These are phyloP conservation scores for Phytomonas sp. DNA, from an alignment of 208 protist genomes.

Conservation along the genomic window DNA sequence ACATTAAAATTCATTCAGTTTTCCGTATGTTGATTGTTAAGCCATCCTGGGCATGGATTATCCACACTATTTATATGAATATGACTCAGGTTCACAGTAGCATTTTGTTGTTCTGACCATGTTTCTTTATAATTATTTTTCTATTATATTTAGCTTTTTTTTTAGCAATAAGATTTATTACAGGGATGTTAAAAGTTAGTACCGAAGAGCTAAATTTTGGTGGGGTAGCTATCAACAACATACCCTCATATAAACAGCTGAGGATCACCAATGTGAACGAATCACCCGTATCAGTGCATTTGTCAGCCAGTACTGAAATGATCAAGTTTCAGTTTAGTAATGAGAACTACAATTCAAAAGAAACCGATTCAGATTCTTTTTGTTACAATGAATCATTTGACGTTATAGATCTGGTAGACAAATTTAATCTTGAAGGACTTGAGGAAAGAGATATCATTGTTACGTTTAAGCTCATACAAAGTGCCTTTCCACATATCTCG, in stretches of 20 bases:
- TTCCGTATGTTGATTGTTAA: neutral
- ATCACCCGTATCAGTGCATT: constrained; percentile 23
- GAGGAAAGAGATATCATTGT: constrained; percentile 50
- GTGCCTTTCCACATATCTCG: constrained; percentile 41
- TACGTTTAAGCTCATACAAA: constrained; percentile 41
- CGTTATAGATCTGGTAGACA: constrained; percentile 34
- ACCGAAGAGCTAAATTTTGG: constrained; percentile 38
- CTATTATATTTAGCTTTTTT: constrained; percentile 12
- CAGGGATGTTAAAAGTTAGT: constrained; percentile 35
- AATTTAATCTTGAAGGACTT: constrained; percentile 22
- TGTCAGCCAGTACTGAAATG: constrained; percentile 24
- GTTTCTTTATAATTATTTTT: constrained; percentile 9
- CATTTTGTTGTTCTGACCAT: neutral
- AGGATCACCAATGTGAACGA: constrained; percentile 31
- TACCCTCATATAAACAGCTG: constrained; percentile 40
- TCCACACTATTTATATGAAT: neutral
- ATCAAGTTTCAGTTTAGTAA: constrained; percentile 51
- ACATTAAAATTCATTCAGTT: neutral
- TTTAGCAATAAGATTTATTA: constrained; percentile 8
- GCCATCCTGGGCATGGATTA: neutral
- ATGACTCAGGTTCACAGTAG: neutral
- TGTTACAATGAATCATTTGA: constrained; percentile 63
- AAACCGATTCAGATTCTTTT: constrained; percentile 10
- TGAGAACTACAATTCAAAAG: constrained; percentile 39
- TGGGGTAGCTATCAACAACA: constrained; percentile 61